Conservation (phyloP, 1,139 yeast species). For the Meyerozyma smithsonii region DNA sequence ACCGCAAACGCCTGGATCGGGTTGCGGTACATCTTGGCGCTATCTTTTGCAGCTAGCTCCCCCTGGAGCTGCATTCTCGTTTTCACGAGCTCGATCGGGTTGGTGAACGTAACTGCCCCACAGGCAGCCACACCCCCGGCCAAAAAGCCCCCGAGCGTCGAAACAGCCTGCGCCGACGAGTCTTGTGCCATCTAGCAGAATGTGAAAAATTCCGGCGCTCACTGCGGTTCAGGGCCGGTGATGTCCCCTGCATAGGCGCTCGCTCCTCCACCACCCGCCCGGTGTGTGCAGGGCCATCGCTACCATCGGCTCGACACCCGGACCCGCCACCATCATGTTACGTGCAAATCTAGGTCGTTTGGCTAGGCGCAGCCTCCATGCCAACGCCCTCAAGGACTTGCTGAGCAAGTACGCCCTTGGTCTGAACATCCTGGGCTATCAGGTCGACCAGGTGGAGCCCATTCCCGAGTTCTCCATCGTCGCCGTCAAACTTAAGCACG, state of each 20-base stretch:
- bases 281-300: not conserved
- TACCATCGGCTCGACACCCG: not conserved
- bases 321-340: not conserved
- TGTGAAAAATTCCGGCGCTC: not conserved
- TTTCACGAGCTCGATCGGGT: slow-evolving; percentile 91
- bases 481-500: slow-evolving; percentile 71
- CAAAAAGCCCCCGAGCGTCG: slow-evolving; percentile 73
- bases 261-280: no score
- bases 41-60: slow-evolving; percentile 56
- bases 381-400: slow-evolving; percentile 6
- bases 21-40: slow-evolving; percentile 62
- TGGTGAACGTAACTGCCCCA: slow-evolving; percentile 95
- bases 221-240: not conserved
- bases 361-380: not conserved
- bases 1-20: slow-evolving; percentile 79
- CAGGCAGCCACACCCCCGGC: slow-evolving; percentile 98
- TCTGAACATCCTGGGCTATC: slow-evolving; percentile 56
- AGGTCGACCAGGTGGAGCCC: slow-evolving; percentile 54
- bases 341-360: not conserved
- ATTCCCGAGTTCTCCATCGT: slow-evolving; percentile 80
- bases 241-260: not conserved
- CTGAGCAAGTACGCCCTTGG: slow-evolving; percentile 60
- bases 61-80: slow-evolving; percentile 97
- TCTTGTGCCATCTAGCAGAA: not conserved
- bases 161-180: slow-evolving; percentile 43